phyloP scores from a whole-genome alignment of 306 rosid genomes.

The Ormosia emarginata region DNA sequence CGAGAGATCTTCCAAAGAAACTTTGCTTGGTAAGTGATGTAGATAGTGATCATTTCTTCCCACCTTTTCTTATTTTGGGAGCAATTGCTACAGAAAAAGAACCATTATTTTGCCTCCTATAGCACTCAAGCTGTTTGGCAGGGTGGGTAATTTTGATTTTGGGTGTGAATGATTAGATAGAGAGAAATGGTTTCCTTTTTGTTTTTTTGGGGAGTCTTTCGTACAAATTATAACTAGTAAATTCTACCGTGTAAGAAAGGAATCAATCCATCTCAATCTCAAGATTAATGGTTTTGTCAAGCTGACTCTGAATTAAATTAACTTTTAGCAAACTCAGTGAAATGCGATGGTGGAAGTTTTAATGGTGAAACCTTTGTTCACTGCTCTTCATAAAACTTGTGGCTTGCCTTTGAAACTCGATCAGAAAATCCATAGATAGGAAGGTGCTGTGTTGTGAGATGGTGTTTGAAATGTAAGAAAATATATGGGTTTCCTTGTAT shows the following conservation, averaged over 20 bases:
- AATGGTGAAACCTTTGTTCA: not conserved
- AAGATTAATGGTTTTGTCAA: not conserved
- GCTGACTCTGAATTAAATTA: not conserved
- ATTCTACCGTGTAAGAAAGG: slow-evolving; percentile 8
- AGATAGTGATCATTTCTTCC: not conserved
- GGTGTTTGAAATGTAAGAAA: not conserved
- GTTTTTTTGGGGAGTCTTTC: not conserved
- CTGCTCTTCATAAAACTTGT: not conserved
- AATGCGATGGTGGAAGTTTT: not conserved
- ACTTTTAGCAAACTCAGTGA: not conserved
- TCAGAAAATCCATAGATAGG: not conserved
- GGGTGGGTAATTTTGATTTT: not conserved
- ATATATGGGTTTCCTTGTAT: not conserved
- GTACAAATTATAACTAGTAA: not conserved
- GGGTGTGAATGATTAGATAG: slow-evolving; percentile 19
- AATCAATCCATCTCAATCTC: not conserved
- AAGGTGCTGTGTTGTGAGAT: not conserved
- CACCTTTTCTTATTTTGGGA: slow-evolving; percentile 9
- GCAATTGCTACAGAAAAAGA: slow-evolving; percentile 1
- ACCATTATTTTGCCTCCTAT: slow-evolving; percentile 31
- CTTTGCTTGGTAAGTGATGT: not conserved
- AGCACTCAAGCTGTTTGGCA: slow-evolving; percentile 15
- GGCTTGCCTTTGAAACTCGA: slow-evolving; percentile 5
- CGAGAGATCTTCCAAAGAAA: not conserved
- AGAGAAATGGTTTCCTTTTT: not conserved